Conservation (phyloP, 2,329 filamentous ascomycete genomes). For the Scedosporium boydii region DNA sequence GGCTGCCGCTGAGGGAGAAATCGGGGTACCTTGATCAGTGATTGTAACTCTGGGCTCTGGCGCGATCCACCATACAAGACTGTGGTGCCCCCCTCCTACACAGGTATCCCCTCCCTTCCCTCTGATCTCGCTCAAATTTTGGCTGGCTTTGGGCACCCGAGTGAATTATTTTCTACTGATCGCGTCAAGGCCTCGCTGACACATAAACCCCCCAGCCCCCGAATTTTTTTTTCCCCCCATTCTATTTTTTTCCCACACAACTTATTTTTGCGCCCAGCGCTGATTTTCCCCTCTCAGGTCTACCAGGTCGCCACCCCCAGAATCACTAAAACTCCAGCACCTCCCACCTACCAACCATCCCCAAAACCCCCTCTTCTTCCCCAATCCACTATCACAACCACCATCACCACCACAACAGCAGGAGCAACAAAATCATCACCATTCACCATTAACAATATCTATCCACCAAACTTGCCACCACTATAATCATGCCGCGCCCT, state of each 20-base stretch:
- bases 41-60: not conserved
- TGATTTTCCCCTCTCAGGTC: conserved; percentile 14
- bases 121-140: conserved; percentile 7
- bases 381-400: conserved; percentile 6
- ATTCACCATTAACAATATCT: not conserved
- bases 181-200: not conserved
- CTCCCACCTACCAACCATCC: conserved; percentile 1
- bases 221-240: conserved; percentile 9
- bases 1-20: not conserved
- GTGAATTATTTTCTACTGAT: conserved; percentile 7
- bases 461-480: conserved; percentile 10
- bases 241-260: conserved; percentile 4
- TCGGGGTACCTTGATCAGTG: not conserved
- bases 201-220: conserved; percentile 13
- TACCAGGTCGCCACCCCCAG: conserved; percentile 5
- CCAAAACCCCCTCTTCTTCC: not conserved
- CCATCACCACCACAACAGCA: not conserved
- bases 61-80: not conserved
- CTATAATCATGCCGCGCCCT: conserved; percentile 30
- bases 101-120: conserved; percentile 4
- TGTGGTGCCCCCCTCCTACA: not conserved
- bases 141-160: not conserved
- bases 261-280: conserved; percentile 11
- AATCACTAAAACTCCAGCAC: conserved; percentile 9
- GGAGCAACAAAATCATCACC: not conserved